Evolutionary conservation across 139 green algal genomes (phyloP), one percentile per base, ranked within the genome.

Genomic region (Bryopsis sp.): DNA sequence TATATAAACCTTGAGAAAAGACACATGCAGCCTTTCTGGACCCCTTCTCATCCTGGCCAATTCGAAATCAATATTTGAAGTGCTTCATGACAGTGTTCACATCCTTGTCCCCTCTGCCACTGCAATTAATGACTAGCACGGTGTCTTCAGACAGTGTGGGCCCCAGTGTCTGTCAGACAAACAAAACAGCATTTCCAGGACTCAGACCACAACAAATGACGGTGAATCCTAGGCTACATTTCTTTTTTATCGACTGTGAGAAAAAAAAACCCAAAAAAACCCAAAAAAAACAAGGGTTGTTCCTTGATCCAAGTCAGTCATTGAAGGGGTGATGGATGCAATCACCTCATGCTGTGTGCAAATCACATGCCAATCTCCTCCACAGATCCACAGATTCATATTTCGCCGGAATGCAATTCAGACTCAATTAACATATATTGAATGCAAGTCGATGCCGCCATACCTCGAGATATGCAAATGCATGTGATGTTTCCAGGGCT

Each of bases 401-500:
- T n/a, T n/a, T n/a, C n/a, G 54, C 54, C 54, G 11, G 6, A 8
- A 7, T 7, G 8, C 8, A 7, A 31, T 8, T 31, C 31, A 11
- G 7, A 7, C 54, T 36, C 6, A 62, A 65, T 29, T 31, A 47
- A 74, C 74, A 11, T 67, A 19, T 19, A 31, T 1, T 64, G 15
- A 32, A 33, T 47, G 1, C 7, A 24, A 66, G 22, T 66, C 58
- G 24, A 50, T 0, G 19, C 24, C 32, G 24, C 3, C 32, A 37
- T 26, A 32, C 36, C 32, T 91, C 84, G 8, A 99, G 79, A 83
- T 95, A 92, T 7, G 94, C 94, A 43, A 99, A 79, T 0, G 93
- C 94, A 76, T 99, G 94, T 32, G 79, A 89, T 26, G 94, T 98
- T 80, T 99, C 94, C 68, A 99, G 79, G 0, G 94, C 94, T 15